phyloP scores from a whole-genome alignment of 306 rosid genomes.

The Vicia sativa region DNA sequence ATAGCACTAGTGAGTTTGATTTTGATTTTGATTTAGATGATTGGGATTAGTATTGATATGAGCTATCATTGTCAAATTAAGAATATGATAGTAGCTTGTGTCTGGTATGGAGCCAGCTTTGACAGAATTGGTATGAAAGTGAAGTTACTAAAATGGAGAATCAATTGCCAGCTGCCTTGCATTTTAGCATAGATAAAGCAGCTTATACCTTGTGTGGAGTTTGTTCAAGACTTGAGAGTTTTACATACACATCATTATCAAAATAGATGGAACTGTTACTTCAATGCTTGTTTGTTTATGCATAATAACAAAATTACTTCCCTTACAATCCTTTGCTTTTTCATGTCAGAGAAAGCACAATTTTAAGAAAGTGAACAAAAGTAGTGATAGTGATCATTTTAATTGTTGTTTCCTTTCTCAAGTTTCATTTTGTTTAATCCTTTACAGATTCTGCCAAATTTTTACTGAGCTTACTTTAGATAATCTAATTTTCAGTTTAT shows the following conservation, averaged over 20 bases:
- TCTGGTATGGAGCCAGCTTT: constrained; percentile 41
- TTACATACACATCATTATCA: constrained; percentile 35
- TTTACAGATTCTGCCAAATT: constrained; percentile 14
- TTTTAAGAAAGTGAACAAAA: constrained; percentile 45
- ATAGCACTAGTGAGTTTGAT: constrained; percentile 1
- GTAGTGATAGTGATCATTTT: constrained; percentile 20
- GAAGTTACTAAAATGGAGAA: constrained; percentile 44
- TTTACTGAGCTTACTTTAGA: constrained; percentile 1
- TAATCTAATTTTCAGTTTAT: constrained; percentile 7
- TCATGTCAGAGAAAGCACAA: constrained; percentile 49
- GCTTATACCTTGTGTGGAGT: constrained; percentile 31
- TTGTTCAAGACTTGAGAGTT: constrained; percentile 28
- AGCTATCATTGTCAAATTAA: constrained; percentile 41
- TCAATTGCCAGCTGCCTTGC: constrained; percentile 33
- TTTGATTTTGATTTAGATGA: constrained; percentile 7
- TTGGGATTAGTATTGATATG: constrained; percentile 23
- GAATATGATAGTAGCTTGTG: constrained; percentile 33
- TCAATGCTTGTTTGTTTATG: constrained; percentile 1
- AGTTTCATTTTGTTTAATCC: not conserved
- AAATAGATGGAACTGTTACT: constrained; percentile 38
- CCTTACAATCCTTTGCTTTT: constrained; percentile 36
- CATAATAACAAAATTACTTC: constrained; percentile 29
- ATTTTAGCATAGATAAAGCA: constrained; percentile 37
- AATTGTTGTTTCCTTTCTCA: constrained; percentile 4
- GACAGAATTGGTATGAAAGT: constrained; percentile 41